phyloP scores from a whole-genome alignment of 768 basidiomycete species.

The Naematelia aurantialba region DNA sequence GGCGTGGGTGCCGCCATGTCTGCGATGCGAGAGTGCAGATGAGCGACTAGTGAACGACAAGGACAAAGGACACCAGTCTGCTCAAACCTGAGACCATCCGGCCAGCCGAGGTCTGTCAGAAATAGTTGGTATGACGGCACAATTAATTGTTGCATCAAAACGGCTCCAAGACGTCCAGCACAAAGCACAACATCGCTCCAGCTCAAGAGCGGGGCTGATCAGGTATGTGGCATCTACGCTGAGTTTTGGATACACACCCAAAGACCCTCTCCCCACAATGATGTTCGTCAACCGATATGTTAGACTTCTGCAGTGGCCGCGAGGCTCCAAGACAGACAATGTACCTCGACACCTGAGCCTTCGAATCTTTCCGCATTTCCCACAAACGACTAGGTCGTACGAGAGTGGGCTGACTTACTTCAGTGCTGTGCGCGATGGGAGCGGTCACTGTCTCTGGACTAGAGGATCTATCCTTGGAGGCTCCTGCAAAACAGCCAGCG shows the following conservation, averaged over 20 bases:
- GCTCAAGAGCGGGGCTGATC: not conserved
- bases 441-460: constrained; percentile 9
- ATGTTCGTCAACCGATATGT: constrained; percentile 43
- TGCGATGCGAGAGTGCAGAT: too few relatives aligned
- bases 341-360: constrained; percentile 21
- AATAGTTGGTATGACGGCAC: too few relatives aligned
- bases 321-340: constrained; percentile 19
- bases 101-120: too few relatives aligned
- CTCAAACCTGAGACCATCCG: too few relatives aligned
- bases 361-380: not conserved
- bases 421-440: constrained; percentile 5
- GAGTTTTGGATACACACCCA: not conserved
- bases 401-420: not conserved
- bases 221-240: not conserved
- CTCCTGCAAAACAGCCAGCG: constrained; percentile 13
- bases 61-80: too few relatives aligned
- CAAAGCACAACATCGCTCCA: not conserved
- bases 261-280: constrained; percentile 7
- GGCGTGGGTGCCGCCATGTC: too few relatives aligned
- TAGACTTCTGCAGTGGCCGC: constrained; percentile 39
- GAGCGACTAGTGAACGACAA: too few relatives aligned
- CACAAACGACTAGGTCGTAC: constrained; percentile 1
- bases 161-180: too few relatives aligned
- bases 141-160: too few relatives aligned
- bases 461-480: constrained; percentile 6